These are phyloP conservation scores for Pyrenophora graminea DNA, from an alignment of 2,329 filamentous ascomycete species.

Conservation along the genomic window DNA sequence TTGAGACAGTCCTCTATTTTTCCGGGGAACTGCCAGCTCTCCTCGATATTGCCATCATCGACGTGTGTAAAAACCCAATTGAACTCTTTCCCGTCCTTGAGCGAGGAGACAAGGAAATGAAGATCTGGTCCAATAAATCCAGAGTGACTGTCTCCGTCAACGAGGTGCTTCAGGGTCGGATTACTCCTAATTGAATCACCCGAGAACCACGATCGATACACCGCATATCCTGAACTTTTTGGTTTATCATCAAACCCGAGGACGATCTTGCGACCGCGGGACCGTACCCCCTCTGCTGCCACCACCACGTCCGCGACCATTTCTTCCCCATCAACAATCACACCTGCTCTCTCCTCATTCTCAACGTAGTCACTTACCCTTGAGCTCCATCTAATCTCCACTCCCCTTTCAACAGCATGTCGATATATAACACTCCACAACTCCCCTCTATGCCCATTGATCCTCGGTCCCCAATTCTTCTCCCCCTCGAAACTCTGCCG, in stretches of 20 bases:
- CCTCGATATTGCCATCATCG: constrained; percentile 45
- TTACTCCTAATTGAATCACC: constrained; percentile 34
- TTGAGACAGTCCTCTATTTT: constrained; percentile 38
- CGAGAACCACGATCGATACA: constrained; percentile 54
- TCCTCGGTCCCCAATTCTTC: constrained; percentile 53
- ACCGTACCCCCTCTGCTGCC: constrained; percentile 59
- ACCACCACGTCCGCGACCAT: constrained; percentile 56
- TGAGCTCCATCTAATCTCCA: constrained; percentile 59
- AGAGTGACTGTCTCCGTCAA: constrained; percentile 40
- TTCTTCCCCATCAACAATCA: constrained; percentile 54
- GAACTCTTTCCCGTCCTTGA: constrained; percentile 43
- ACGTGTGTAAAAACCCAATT: constrained; percentile 47
- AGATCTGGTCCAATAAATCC: constrained; percentile 43
- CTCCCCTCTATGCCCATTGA: constrained; percentile 66
- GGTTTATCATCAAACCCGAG: constrained; percentile 58
- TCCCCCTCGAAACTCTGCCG: constrained; percentile 54
- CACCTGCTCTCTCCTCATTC: constrained; percentile 56
- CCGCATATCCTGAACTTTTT: constrained; percentile 59
- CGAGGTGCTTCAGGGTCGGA: constrained; percentile 36
- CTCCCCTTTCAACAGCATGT: constrained; percentile 57
- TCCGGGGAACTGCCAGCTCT: constrained; percentile 42
- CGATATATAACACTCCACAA: constrained; percentile 62
- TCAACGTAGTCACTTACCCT: constrained; percentile 61
- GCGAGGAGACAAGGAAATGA: constrained; percentile 42
- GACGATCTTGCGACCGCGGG: constrained; percentile 57